These are phyloP conservation scores for Naematelia aurantialba DNA, from an alignment of 768 basidiomycete species.

Conservation along the genomic window DNA sequence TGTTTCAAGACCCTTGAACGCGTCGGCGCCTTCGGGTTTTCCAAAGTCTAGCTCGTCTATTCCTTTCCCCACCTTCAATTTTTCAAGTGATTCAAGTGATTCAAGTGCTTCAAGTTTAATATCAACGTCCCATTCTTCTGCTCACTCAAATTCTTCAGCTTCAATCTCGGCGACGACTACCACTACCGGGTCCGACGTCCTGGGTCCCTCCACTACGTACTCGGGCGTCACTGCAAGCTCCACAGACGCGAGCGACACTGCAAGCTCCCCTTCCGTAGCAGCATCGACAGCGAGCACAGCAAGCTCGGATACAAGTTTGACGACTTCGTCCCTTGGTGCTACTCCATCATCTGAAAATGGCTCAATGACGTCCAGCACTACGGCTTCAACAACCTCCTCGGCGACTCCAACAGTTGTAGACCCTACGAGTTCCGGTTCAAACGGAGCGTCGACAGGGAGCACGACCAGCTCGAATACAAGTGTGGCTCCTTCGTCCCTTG, in stretches of 20 bases:
- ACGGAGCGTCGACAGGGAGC: not conserved
- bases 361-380: no score
- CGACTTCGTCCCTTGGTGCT: no score
- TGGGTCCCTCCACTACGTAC: not conserved
- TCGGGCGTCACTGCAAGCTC: not conserved
- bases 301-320: no score
- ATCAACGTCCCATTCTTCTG: not conserved
- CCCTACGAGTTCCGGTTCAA: not conserved
- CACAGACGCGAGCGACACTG: not conserved
- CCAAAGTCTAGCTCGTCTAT: no score
- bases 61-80: no score
- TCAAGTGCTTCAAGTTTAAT: not conserved
- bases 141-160: not conserved
- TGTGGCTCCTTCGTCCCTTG: no score
- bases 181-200: not conserved
- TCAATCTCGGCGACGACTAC: not conserved
- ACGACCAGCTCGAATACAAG: no score
- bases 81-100: no score
- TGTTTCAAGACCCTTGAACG: no score
- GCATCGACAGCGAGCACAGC: not conserved
- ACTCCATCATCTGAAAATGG: no score
- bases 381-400: not conserved
- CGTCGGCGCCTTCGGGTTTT: not conserved
- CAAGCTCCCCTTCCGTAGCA: not conserved
- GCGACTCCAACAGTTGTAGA: not conserved